Evolutionary conservation across 352 stramenopile genomes (phyloP).

Genomic region (Phytophthora vignae): DNA sequence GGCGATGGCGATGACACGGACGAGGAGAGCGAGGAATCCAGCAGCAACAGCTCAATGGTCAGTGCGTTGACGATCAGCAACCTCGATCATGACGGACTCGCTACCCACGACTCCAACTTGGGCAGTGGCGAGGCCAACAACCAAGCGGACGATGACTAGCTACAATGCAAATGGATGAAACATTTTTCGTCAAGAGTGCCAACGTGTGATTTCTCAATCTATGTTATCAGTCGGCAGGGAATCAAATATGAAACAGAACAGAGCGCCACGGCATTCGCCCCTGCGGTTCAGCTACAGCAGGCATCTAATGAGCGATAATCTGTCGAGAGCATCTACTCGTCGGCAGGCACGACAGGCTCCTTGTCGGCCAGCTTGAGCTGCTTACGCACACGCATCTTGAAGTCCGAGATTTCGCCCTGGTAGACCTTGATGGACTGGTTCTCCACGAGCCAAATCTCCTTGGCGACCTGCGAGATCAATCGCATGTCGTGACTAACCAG

Average conservation of each 20-base stretch:
- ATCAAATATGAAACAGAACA: constrained; percentile 43
- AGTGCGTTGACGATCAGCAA: constrained; percentile 14
- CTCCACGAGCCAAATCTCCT: constrained; percentile 99
- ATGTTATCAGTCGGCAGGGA: constrained; percentile 27
- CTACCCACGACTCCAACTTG: constrained; percentile 2
- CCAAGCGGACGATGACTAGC: constrained; percentile 36
- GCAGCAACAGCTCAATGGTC: not conserved
- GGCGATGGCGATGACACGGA: constrained; percentile 24
- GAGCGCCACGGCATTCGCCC: constrained; percentile 8
- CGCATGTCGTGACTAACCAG: constrained; percentile 99
- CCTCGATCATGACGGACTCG: constrained; percentile 9
- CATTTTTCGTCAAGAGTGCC: constrained; percentile 28
- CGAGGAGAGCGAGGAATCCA: constrained; percentile 18
- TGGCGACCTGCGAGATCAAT: constrained; percentile 97
- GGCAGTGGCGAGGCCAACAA: constrained; percentile 33
- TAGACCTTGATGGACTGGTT: constrained; percentile 97
- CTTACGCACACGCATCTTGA: constrained; percentile 95
- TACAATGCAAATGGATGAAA: not conserved
- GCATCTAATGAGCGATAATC: constrained; percentile 38
- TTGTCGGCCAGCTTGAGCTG: constrained; percentile 85
- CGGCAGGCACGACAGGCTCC: constrained; percentile 32
- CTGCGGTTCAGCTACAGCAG: constrained; percentile 31
- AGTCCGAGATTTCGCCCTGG: constrained; percentile 98
- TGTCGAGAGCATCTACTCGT: constrained; percentile 34
- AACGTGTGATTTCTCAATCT: constrained; percentile 40